These are phyloP conservation scores for Hura crepitans DNA, from an alignment of 441 rosid genomes.

Conservation along the genomic window DNA sequence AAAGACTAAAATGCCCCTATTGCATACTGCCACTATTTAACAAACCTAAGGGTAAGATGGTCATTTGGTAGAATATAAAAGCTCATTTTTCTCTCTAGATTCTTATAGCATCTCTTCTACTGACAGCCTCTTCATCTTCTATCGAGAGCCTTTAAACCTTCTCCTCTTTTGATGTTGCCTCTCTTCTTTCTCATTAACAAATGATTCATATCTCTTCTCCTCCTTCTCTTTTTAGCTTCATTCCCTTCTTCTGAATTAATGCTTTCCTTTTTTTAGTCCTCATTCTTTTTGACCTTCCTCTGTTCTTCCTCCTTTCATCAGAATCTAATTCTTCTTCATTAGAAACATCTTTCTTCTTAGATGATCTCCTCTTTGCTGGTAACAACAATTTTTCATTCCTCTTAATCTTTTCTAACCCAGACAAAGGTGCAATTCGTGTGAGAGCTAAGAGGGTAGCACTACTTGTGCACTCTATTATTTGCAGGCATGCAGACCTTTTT, in stretches of 20 bases:
- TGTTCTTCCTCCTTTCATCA: constrained; percentile 60
- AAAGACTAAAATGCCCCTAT: too few relatives aligned
- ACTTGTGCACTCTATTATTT: constrained; percentile 93
- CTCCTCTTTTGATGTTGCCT: constrained; percentile 36
- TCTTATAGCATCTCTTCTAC: too few relatives aligned
- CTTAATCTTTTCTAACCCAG: constrained; percentile 64
- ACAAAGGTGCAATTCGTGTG: constrained; percentile 60
- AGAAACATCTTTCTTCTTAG: constrained; percentile 36
- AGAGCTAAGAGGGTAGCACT: constrained; percentile 88
- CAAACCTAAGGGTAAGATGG: too few relatives aligned
- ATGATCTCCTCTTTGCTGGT: constrained; percentile 42
- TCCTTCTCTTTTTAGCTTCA: constrained; percentile 45
- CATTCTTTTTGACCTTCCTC: constrained; percentile 52
- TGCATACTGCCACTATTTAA: too few relatives aligned
- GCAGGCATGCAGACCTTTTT: constrained; percentile 99
- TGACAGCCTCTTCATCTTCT: too few relatives aligned
- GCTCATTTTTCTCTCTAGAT: too few relatives aligned
- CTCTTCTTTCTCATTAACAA: constrained; percentile 48
- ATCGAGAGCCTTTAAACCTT: too few relatives aligned
- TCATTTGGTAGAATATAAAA: too few relatives aligned
- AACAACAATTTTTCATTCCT: constrained; percentile 42
- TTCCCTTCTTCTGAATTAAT: constrained; percentile 58
- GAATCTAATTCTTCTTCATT: constrained; percentile 48
- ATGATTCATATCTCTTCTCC: constrained; percentile 48
- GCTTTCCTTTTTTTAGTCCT: constrained; percentile 23